phyloP scores from a whole-genome alignment of 177 flowering plant species.

The Telopea speciosissima region DNA sequence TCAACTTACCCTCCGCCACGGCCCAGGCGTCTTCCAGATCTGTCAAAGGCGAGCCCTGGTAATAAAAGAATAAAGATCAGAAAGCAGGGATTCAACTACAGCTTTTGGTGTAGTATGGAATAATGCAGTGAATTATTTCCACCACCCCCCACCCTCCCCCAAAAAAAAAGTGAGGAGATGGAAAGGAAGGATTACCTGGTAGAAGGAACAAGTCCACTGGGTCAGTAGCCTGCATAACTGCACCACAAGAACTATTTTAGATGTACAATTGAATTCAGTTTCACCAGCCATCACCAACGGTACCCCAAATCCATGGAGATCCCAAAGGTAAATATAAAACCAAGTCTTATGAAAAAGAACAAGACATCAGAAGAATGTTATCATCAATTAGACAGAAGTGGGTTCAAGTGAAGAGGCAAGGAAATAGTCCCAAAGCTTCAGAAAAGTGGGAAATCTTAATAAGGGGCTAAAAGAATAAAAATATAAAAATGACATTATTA shows the following conservation, averaged over 20 bases:
- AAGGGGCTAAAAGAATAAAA: too few species aligned
- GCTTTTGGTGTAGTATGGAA: background rate
- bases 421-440: background rate
- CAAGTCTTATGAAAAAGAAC: background rate
- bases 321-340: background rate
- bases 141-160: too few species aligned
- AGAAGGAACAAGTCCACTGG: constrained; percentile 83
- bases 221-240: constrained; percentile 80
- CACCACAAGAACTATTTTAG: constrained; percentile 22
- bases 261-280: constrained; percentile 3
- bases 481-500: too few species aligned
- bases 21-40: constrained; percentile 87
- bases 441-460: background rate
- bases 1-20: constrained; percentile 93
- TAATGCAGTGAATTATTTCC: background rate
- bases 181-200: constrained; percentile 51
- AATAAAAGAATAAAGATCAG: constrained; percentile 5
- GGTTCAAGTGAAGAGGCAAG: background rate
- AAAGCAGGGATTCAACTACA: background rate
- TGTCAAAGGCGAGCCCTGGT: constrained; percentile 92
- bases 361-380: background rate
- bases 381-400: background rate
- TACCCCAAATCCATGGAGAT: background rate
- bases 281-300: background rate
- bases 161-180: background rate